These are phyloP conservation scores for Paecilomyces sp. DNA, from an alignment of 2,329 filamentous ascomycete species.

Conservation along the genomic window DNA sequence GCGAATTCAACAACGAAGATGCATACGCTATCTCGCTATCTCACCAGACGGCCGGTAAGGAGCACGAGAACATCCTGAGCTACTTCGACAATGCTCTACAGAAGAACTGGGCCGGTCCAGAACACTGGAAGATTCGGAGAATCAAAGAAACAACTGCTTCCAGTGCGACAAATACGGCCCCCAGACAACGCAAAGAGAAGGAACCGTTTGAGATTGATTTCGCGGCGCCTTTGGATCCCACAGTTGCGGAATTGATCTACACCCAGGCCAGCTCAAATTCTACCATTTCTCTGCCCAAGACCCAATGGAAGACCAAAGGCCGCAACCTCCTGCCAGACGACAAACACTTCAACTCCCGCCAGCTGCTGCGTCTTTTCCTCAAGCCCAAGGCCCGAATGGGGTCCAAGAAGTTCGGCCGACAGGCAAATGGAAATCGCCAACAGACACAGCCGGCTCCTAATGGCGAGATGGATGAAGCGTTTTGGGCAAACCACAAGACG, in stretches of 20 bases:
- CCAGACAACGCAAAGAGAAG: conserved; percentile 79
- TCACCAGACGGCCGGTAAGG: conserved; percentile 57
- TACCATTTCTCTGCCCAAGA: conserved; percentile 78
- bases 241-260: conserved; percentile 69
- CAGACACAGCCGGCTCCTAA: conserved; percentile 52
- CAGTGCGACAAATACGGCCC: conserved; percentile 29
- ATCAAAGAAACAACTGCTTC: conserved; percentile 70
- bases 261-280: conserved; percentile 74
- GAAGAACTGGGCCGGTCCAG: conserved; percentile 97
- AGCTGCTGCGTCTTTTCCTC: conserved; percentile 81
- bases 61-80: conserved; percentile 90
- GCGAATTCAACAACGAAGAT: conserved; percentile 58
- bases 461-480: conserved; percentile 87
- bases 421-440: conserved; percentile 21
- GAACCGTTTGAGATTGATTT: conserved; percentile 96
- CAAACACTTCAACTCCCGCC: conserved; percentile 94
- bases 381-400: conserved; percentile 87
- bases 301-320: conserved; percentile 91
- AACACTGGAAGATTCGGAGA: conserved; percentile 94
- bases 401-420: conserved; percentile 50
- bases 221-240: conserved; percentile 61
- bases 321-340: conserved; percentile 92
- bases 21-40: conserved; percentile 76
- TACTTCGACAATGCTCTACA: conserved; percentile 96
- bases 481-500: conserved; percentile 65